These are phyloP conservation scores for Aspergillus fumigatus DNA, from an alignment of 2,329 filamentous ascomycete genomes.

Conservation along the genomic window DNA sequence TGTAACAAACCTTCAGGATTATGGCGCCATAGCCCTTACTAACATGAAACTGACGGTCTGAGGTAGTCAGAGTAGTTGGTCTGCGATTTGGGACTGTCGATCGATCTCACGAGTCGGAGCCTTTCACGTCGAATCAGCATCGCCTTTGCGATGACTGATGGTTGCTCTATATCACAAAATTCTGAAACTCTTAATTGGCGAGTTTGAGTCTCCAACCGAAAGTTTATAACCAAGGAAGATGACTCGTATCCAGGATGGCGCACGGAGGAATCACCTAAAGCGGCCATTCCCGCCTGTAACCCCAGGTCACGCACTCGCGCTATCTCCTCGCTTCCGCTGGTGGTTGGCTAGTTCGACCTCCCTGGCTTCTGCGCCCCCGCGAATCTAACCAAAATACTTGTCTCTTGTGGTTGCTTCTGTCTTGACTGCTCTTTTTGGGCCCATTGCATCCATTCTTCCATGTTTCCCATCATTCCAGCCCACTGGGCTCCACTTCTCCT, in stretches of 20 bases:
- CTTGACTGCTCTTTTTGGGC: neutral
- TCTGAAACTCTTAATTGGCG: neutral
- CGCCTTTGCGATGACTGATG: neutral
- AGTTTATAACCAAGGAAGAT: neutral
- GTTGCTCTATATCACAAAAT: neutral
- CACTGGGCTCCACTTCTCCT: slow-evolving; percentile 5
- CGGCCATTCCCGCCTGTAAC: neutral
- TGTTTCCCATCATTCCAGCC: neutral
- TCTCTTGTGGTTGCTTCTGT: neutral
- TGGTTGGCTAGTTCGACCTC: neutral
- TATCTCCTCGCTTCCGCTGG: no score
- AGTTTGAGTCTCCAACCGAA: neutral
- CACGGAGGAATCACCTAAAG: neutral
- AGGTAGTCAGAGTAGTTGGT: neutral
- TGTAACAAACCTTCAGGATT: neutral
- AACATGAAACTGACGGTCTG: neutral
- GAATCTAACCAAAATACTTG: neutral
- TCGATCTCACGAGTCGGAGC: neutral
- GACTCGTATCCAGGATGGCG: neutral
- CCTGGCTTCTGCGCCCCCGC: neutral
- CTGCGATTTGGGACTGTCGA: slow-evolving; percentile 3
- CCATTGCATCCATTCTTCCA: neutral
- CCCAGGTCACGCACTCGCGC: neutral
- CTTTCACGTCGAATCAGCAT: slow-evolving; percentile 1
- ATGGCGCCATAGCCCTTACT: neutral